These are phyloP conservation scores for Fusarium globosum DNA, from an alignment of 2,329 filamentous ascomycete species.

Conservation along the genomic window DNA sequence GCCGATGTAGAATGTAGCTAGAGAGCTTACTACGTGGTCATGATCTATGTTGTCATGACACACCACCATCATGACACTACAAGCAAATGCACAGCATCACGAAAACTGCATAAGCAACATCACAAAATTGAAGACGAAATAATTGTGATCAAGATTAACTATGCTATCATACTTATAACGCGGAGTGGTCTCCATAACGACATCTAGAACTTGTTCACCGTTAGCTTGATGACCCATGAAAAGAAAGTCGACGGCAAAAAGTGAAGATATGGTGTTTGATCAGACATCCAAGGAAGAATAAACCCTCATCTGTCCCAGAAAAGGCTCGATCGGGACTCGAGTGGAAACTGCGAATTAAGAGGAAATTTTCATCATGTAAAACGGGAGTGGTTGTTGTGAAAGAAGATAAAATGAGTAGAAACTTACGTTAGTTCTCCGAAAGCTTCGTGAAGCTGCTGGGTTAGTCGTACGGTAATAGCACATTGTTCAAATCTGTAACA, in stretches of 20 bases:
- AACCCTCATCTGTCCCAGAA: constrained; percentile 75
- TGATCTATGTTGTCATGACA: not conserved
- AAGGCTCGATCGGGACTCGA: constrained; percentile 77
- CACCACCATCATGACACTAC: not conserved
- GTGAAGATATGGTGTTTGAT: constrained; percentile 51
- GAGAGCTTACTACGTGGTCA: not conserved
- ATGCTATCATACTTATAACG: not conserved
- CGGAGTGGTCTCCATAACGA: not conserved
- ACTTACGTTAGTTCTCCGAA: constrained; percentile 33
- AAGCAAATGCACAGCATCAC: not conserved
- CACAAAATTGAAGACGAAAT: not conserved
- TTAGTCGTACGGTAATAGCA: constrained; percentile 14
- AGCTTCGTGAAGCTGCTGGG: constrained; percentile 15
- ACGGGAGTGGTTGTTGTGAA: constrained; percentile 3
- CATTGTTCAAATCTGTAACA: constrained; percentile 21
- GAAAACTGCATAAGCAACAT: not conserved
- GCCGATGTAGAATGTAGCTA: not conserved
- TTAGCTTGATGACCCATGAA: constrained; percentile 37
- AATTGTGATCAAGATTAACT: not conserved
- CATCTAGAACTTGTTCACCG: constrained; percentile 27
- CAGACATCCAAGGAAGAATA: constrained; percentile 83
- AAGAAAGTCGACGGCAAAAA: constrained; percentile 18
- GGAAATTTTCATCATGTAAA: constrained; percentile 77
- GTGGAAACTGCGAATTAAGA: constrained; percentile 90
- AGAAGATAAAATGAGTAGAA: not conserved